phyloP scores from a whole-genome alignment of 1,284 basidiomycete species.

The Apiotrichum laibachii region DNA sequence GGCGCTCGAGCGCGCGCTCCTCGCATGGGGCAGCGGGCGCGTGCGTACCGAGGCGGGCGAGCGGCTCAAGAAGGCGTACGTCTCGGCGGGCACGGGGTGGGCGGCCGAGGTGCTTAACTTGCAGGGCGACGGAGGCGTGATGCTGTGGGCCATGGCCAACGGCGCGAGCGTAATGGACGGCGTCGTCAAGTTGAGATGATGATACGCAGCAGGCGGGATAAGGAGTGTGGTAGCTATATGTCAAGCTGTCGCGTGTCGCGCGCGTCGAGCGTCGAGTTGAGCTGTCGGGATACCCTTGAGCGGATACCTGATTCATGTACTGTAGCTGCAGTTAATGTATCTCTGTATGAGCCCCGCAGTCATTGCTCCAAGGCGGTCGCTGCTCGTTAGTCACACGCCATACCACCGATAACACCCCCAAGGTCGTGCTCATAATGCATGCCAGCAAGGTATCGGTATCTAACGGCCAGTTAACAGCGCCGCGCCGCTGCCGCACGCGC shows the following conservation, averaged over 20 bases:
- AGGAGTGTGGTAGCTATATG: not conserved
- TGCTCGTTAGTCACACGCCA: no score
- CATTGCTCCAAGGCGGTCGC: no score
- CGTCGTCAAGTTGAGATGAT: slow-evolving; percentile 25
- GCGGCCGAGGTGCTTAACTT: slow-evolving; percentile 26
- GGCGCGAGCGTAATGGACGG: slow-evolving; percentile 26
- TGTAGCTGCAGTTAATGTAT: no score
- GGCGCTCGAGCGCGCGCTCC: slow-evolving; percentile 29
- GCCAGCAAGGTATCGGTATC: not conserved
- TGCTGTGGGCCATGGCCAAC: slow-evolving; percentile 26
- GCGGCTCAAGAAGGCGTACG: slow-evolving; percentile 32
- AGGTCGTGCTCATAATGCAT: slow-evolving; percentile 3
- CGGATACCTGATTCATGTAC: no score
- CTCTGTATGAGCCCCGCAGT: no score
- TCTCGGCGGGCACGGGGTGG: slow-evolving; percentile 29
- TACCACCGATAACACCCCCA: no score
- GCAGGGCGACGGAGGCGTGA: slow-evolving; percentile 14
- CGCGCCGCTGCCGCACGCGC: slow-evolving; percentile 1
- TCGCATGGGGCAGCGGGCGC: slow-evolving; percentile 30
- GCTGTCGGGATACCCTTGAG: no score
- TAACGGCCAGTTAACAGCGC: slow-evolving; percentile 2
- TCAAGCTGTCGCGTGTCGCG: no score
- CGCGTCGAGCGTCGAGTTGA: no score
- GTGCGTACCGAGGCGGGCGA: slow-evolving; percentile 35
- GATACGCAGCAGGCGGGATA: not conserved